Conservation (phyloP, 2,329 filamentous ascomycete species). For the Cladosporium colombiae region DNA sequence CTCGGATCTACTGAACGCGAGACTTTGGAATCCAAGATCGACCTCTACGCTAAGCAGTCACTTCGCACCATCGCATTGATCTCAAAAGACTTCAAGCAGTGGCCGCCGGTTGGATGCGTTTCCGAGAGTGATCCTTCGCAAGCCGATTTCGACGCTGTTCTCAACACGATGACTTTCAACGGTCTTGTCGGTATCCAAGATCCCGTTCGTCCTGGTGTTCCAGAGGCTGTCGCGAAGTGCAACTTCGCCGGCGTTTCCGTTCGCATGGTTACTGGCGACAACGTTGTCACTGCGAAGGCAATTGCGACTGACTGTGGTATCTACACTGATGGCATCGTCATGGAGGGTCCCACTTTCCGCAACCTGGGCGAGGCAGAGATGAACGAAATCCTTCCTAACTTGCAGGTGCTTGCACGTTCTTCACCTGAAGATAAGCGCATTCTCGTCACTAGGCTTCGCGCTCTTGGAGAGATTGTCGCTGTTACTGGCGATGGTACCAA, state of each 20-base stretch:
- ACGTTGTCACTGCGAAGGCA: conserved; percentile 70
- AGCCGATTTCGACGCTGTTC: conserved; percentile 68
- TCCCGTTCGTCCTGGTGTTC: conserved; percentile 67
- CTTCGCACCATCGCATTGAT: conserved; percentile 82
- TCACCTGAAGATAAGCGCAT: conserved; percentile 70
- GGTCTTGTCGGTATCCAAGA: conserved; percentile 74
- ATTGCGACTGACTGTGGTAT: conserved; percentile 76
- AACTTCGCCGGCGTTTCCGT: conserved; percentile 69
- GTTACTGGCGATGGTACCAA: conserved; percentile 69
- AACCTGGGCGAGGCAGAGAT: conserved; percentile 47
- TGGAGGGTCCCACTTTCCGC: conserved; percentile 49
- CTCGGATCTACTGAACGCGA: conserved; percentile 60
- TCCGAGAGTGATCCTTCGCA: conserved; percentile 63
- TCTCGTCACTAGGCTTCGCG: conserved; percentile 64
- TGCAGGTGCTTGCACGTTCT: conserved; percentile 68
- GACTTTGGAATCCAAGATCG: conserved; percentile 67
- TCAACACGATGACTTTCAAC: conserved; percentile 72
- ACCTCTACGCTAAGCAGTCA: conserved; percentile 75
- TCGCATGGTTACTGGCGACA: conserved; percentile 75
- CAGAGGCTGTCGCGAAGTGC: conserved; percentile 66
- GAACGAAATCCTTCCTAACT: conserved; percentile 58
- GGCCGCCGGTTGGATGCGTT: conserved; percentile 69
- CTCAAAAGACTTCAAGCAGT: conserved; percentile 78
- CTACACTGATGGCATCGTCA: conserved; percentile 46
- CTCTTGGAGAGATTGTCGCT: conserved; percentile 66